A percentile compares a stretch with the other conserved stretches of the same genome.
These are phyloP conservation scores for Boletus tomentosulus DNA, from an alignment of 768 basidiomycete genomes.

Conservation along the genomic window DNA sequence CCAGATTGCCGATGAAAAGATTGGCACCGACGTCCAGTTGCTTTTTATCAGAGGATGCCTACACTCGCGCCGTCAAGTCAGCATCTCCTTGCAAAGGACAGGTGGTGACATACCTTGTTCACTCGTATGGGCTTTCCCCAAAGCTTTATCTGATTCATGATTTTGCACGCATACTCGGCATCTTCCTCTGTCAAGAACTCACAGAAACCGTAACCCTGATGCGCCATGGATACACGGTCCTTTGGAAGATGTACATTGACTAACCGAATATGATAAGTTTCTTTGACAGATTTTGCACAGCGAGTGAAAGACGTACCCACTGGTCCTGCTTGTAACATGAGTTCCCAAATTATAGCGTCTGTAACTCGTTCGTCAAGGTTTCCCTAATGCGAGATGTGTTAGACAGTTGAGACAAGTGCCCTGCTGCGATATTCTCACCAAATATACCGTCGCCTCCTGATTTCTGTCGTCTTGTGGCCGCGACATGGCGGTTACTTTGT, in stretches of 20 bases:
- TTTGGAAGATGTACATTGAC: constrained; percentile 98
- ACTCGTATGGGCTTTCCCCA: constrained; percentile 99
- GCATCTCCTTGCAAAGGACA: not conserved
- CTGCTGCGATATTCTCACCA: constrained; percentile 41
- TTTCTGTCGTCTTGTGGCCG: constrained; percentile 84
- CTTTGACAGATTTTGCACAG: not conserved
- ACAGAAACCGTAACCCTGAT: constrained; percentile 99
- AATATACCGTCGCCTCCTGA: constrained; percentile 87
- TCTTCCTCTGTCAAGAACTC: constrained; percentile 99
- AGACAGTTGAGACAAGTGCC: not conserved
- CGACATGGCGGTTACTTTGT: constrained; percentile 19
- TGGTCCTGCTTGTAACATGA: constrained; percentile 99
- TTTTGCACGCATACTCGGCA: constrained; percentile 99
- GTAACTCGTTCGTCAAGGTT: constrained; percentile 95
- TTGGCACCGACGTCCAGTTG: constrained; percentile 98
- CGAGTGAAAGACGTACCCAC: constrained; percentile 62
- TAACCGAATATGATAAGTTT: constrained; percentile 26
- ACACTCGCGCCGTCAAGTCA: constrained; percentile 14
- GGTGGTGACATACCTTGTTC: constrained; percentile 75
- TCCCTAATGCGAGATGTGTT: constrained; percentile 48
- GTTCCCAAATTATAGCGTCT: constrained; percentile 94
- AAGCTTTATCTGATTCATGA: constrained; percentile 99
- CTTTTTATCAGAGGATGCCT: constrained; percentile 98
- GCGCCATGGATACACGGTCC: constrained; percentile 96
- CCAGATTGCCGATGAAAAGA: constrained; percentile 92